These are phyloP conservation scores for Herpotrichia juniperi DNA, from an alignment of 2,329 filamentous ascomycete species.

Conservation along the genomic window DNA sequence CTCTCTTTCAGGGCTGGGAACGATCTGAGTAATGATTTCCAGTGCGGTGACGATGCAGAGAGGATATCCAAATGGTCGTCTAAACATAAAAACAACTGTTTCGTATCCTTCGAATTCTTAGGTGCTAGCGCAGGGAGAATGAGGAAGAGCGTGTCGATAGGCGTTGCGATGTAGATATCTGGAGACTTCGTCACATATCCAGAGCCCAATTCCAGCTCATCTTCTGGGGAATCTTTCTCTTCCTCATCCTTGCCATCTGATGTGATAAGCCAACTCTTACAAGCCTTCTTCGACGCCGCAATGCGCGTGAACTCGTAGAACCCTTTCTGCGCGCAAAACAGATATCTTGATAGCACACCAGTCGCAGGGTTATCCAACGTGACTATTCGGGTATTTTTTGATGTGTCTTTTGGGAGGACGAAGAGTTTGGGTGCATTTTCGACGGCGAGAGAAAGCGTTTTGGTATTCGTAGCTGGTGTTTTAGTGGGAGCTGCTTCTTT, in stretches of 20 bases:
- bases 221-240: conserved; percentile 5
- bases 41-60: conserved; percentile 60
- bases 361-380: conserved; percentile 62
- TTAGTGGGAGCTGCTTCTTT: conserved; percentile 23
- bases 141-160: conserved; percentile 84
- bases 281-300: conserved; percentile 55
- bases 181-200: conserved; percentile 69
- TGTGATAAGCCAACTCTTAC: conserved; percentile 62
- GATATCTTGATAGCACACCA: conserved; percentile 56
- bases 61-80: conserved; percentile 76
- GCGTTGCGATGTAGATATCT: conserved; percentile 82
- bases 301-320: conserved; percentile 68
- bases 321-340: conserved; percentile 64
- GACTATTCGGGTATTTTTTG: conserved; percentile 60
- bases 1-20: conserved; percentile 46
- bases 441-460: conserved; percentile 43
- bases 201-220: conserved; percentile 22
- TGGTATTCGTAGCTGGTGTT: conserved; percentile 18
- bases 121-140: conserved; percentile 73
- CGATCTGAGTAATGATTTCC: conserved; percentile 61
- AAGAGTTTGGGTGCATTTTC: conserved; percentile 59
- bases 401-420: conserved; percentile 61
- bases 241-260: conserved; percentile 14
- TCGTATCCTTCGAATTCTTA: conserved; percentile 54
- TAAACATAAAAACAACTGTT: conserved; percentile 69